These are phyloP conservation scores for Penicillium nordicum DNA, from an alignment of 2,329 filamentous ascomycete species.

Conservation along the genomic window DNA sequence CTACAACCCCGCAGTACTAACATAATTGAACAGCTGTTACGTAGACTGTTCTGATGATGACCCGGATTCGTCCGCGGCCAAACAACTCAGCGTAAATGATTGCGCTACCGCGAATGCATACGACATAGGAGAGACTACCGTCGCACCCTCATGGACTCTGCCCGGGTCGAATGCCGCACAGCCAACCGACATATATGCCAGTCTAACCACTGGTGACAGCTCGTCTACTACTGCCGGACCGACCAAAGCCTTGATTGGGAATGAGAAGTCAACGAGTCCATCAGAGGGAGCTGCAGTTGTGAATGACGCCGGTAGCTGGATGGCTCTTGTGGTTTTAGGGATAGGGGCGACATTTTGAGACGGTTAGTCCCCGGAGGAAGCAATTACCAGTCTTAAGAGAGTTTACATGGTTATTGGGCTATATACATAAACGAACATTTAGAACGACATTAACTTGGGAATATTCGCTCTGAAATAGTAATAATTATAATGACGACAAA, in stretches of 20 bases:
- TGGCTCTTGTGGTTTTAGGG: conserved; percentile 15
- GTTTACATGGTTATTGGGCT: no score
- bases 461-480: not conserved
- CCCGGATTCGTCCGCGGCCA: conserved; percentile 12
- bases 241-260: not conserved
- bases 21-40: conserved; percentile 14
- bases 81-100: conserved; percentile 11
- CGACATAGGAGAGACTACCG: conserved; percentile 13
- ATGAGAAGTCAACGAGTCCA: conserved; percentile 10
- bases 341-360: conserved; percentile 11
- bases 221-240: not conserved
- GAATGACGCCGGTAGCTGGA: conserved; percentile 14
- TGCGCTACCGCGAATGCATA: conserved; percentile 24
- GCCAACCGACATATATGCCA: not conserved
- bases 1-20: not conserved
- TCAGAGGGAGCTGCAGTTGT: conserved; percentile 16
- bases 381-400: not conserved
- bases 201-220: not conserved
- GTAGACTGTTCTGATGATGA: conserved; percentile 17
- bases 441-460: not conserved
- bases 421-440: not conserved
- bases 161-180: conserved; percentile 11
- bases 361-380: not conserved
- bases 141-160: conserved; percentile 13
- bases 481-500: not conserved